These are phyloP conservation scores for Laetiporus sulphureus DNA, from an alignment of 1,284 basidiomycete species.

Conservation along the genomic window DNA sequence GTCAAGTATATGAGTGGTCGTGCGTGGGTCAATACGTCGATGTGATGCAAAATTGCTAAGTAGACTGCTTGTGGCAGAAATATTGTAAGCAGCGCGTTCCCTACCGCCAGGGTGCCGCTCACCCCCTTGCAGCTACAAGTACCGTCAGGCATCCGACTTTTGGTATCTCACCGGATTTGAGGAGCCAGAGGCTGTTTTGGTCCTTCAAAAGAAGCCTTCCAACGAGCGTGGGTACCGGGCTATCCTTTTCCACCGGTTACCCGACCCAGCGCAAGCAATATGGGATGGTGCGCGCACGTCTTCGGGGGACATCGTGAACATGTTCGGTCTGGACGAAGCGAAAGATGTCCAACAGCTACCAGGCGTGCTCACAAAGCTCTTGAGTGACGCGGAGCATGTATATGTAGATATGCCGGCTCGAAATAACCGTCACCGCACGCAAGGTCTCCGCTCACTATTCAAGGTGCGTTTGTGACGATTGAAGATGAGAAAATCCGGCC, in stretches of 20 bases:
- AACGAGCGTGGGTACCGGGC: slow-evolving; percentile 77
- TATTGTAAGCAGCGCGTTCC: slow-evolving; percentile 35
- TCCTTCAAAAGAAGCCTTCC: slow-evolving; percentile 73
- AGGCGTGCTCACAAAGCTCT: slow-evolving; percentile 41
- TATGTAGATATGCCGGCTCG: slow-evolving; percentile 35
- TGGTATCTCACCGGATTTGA: slow-evolving; percentile 95
- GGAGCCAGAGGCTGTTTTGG: slow-evolving; percentile 85
- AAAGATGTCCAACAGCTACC: slow-evolving; percentile 48
- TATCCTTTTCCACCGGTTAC: slow-evolving; percentile 83
- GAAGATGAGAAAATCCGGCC: too few relatives aligned
- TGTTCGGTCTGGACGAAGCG: slow-evolving; percentile 77
- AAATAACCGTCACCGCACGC: too few relatives aligned
- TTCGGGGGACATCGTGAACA: slow-evolving; percentile 42
- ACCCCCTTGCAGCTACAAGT: slow-evolving; percentile 74
- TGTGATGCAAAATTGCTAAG: too few relatives aligned
- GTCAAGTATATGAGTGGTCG: slow-evolving; percentile 86
- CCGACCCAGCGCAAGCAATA: slow-evolving; percentile 72
- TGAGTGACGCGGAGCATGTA: slow-evolving; percentile 31
- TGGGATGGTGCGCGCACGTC: slow-evolving; percentile 82
- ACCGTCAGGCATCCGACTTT: slow-evolving; percentile 89
- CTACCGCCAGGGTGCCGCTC: neutral
- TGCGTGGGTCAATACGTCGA: slow-evolving; percentile 38
- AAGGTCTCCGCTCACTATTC: too few relatives aligned
- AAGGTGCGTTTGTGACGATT: too few relatives aligned
- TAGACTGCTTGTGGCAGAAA: slow-evolving; percentile 29